Percentiles rank a stretch among this genome's conserved stretches.
These are phyloP conservation scores for Agrocybe praecox DNA, from an alignment of 768 basidiomycete species.

Conservation along the genomic window DNA sequence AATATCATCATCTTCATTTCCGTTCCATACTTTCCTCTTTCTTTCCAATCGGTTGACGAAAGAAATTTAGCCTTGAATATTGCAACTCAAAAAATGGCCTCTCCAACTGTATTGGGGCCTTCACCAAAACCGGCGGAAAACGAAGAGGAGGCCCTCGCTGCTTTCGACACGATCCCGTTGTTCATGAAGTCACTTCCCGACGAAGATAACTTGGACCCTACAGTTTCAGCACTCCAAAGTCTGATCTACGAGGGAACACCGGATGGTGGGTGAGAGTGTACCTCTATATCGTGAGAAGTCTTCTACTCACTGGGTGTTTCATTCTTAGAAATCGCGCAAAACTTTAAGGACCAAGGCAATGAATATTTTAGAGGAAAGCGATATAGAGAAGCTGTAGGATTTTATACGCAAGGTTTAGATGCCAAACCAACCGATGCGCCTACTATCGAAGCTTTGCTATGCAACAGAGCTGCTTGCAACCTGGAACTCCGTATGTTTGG, in stretches of 20 bases:
- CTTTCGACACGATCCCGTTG: conserved; percentile 72
- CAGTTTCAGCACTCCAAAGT: conserved; percentile 82
- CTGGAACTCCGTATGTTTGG: conserved; percentile 76
- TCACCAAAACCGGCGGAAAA: conserved; percentile 27
- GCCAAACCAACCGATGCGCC: conserved; percentile 69
- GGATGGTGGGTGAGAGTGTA: conserved; percentile 70
- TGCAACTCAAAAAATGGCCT: conserved; percentile 23
- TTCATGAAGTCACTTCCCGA: conserved; percentile 91
- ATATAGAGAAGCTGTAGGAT: conserved; percentile 83
- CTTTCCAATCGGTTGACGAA: not conserved
- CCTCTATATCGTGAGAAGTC: not conserved
- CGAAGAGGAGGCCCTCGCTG: conserved; percentile 41
- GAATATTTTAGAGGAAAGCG: conserved; percentile 90
- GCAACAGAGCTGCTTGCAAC: conserved; percentile 94
- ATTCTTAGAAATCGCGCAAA: conserved; percentile 76
- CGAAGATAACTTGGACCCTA: conserved; percentile 64
- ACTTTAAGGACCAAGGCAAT: conserved; percentile 96
- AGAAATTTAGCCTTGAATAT: too few species aligned
- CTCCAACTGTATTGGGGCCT: conserved; percentile 32
- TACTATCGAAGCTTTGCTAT: conserved; percentile 69
- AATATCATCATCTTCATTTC: not conserved
- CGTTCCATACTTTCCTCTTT: not conserved
- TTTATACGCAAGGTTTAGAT: conserved; percentile 90
- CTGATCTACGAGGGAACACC: conserved; percentile 89
- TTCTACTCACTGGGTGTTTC: not conserved